Evolutionary conservation across 768 basidiomycete genomes (phyloP).

Genomic region (Megacollybia marginata): DNA sequence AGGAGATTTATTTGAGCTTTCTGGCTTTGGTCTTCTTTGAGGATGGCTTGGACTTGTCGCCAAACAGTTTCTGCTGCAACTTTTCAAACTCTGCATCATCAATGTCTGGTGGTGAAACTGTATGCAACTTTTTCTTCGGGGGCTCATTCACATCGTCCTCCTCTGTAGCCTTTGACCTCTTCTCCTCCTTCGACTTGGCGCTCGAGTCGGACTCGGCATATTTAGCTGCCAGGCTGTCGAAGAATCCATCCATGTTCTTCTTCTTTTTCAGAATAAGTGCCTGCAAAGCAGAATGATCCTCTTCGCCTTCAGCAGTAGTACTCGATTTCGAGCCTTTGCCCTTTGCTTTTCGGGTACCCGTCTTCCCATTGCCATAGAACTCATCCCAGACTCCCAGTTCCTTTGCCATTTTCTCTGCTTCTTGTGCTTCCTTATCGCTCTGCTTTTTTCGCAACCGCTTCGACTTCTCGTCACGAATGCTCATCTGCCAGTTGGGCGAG

Average conservation of each 20-base stretch:
- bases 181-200: conserved; percentile 42
- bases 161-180: conserved; percentile 35
- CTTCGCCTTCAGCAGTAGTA: conserved; percentile 36
- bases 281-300: conserved; percentile 64
- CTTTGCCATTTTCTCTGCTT: conserved; percentile 79
- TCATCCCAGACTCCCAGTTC: conserved; percentile 94
- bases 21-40: conserved; percentile 24
- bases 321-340: conserved; percentile 29
- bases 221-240: conserved; percentile 70
- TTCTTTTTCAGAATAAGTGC: conserved; percentile 74
- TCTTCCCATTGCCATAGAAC: conserved; percentile 76
- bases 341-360: conserved; percentile 49
- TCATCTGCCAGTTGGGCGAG: conserved; percentile 58
- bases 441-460: conserved; percentile 66
- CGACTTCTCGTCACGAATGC: conserved; percentile 74
- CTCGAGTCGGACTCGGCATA: conserved; percentile 49
- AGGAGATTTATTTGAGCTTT: conserved; percentile 22
- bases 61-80: conserved; percentile 50
- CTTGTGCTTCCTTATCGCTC: conserved; percentile 70
- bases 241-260: conserved; percentile 62
- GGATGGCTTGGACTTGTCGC: conserved; percentile 28
- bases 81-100: conserved; percentile 61
- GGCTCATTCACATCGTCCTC: conserved; percentile 32
- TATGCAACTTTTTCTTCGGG: conserved; percentile 44
- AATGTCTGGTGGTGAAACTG: conserved; percentile 42